A percentile compares a stretch with the other conserved stretches of the same genome.
Conservation (phyloP, 1,284 basidiomycete species). For the Melampsora larici-populina region DNA sequence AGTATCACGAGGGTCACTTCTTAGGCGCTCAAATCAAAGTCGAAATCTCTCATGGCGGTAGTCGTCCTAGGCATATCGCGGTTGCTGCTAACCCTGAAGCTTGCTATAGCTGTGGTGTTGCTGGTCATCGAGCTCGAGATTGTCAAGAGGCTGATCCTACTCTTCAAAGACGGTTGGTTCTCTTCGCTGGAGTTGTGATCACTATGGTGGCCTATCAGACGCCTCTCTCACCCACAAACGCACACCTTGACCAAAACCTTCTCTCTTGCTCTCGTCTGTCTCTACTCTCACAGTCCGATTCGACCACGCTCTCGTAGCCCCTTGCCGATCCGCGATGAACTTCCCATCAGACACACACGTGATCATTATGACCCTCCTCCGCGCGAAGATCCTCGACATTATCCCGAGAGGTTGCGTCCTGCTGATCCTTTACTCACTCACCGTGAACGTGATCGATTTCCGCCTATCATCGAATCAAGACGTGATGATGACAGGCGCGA, state of each 20-base stretch:
- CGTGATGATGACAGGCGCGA: no score
- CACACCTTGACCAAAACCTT: neutral
- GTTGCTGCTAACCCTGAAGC: conserved; percentile 64
- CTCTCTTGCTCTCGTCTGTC: conserved; percentile 22
- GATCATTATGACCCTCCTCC: conserved; percentile 3
- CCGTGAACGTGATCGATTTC: conserved; percentile 17
- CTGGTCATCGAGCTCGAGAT: conserved; percentile 79
- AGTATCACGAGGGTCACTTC: conserved; percentile 77
- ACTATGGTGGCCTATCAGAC: neutral
- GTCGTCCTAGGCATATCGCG: conserved; percentile 48
- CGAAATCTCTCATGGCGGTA: conserved; percentile 73
- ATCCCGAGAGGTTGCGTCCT: conserved; percentile 13
- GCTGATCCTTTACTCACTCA: neutral
- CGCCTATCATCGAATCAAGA: neutral
- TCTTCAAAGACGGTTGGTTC: conserved; percentile 28
- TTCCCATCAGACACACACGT: neutral
- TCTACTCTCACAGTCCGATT: conserved; percentile 16
- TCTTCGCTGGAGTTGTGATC: neutral
- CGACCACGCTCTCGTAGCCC: conserved; percentile 13
- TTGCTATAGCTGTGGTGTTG: conserved; percentile 75
- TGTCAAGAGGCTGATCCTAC: conserved; percentile 48
- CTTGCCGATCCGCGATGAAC: conserved; percentile 10
- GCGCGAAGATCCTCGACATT: conserved; percentile 12
- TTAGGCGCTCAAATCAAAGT: conserved; percentile 84
- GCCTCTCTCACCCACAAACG: neutral